Evolutionary conservation across 371 early-diverging fungal species (phyloP).

Genomic region (Mucor ambiguus): DNA sequence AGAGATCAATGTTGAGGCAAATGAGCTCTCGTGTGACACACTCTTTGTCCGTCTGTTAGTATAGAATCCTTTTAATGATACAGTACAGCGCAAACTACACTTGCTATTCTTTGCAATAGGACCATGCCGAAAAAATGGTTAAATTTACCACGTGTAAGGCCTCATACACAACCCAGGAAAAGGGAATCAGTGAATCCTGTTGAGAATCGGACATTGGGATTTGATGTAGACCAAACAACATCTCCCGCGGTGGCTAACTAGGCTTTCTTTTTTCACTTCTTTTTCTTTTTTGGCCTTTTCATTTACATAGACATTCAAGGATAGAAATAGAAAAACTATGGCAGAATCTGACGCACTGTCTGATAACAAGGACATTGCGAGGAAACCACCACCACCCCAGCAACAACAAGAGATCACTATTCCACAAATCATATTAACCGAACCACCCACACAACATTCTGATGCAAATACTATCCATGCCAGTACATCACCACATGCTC

Average conservation of each 20-base stretch:
- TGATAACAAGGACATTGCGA: constrained; percentile 11
- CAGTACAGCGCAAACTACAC: too few relatives aligned
- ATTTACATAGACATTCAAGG: background rate
- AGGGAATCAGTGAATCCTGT: background rate
- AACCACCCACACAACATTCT: constrained; percentile 13
- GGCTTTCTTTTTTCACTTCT: background rate
- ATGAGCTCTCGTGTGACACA: background rate
- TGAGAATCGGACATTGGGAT: background rate
- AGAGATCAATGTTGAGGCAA: background rate
- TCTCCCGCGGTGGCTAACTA: background rate
- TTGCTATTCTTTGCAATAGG: background rate
- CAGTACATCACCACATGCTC: background rate
- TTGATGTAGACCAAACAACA: background rate
- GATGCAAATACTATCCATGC: background rate
- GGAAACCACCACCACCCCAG: background rate
- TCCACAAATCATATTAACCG: constrained; percentile 47
- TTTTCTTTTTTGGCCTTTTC: background rate
- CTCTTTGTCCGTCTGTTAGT: too few relatives aligned
- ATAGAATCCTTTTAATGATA: background rate
- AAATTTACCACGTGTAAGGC: background rate
- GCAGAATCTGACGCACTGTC: constrained; percentile 3
- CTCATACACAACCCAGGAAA: background rate
- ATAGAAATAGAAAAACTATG: background rate
- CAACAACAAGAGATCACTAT: constrained; percentile 14
- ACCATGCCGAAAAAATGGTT: background rate